These are phyloP conservation scores for Trichoderma orchidacearum DNA, from an alignment of 495 filamentous ascomycete species.

Conservation along the genomic window DNA sequence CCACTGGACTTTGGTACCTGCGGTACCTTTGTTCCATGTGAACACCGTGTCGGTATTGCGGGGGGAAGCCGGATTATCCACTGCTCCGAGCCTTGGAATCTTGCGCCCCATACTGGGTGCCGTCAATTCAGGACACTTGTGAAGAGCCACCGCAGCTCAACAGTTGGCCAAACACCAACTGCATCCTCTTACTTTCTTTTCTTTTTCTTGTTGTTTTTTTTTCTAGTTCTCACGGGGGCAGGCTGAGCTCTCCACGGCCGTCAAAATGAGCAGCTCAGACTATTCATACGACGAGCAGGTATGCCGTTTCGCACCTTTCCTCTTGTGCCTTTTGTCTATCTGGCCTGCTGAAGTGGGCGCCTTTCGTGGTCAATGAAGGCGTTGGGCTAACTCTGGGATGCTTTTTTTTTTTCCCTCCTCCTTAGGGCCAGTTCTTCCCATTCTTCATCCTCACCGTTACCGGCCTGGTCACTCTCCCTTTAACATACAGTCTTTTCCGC, in stretches of 20 bases:
- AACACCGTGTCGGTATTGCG: background rate
- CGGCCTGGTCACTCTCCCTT: conserved; percentile 74
- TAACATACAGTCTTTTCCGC: conserved; percentile 75
- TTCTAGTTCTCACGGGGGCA: background rate
- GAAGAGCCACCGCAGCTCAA: background rate
- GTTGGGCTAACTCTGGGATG: too few species aligned
- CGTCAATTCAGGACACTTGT: background rate
- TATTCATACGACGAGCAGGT: conserved; percentile 97
- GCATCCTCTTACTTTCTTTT: background rate
- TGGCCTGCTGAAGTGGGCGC: too few species aligned
- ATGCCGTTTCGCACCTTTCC: too few species aligned
- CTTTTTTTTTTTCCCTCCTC: background rate
- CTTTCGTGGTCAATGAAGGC: too few species aligned
- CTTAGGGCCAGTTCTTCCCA: conserved; percentile 93
- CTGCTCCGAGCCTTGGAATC: background rate
- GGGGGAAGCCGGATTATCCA: background rate
- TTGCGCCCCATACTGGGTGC: background rate
- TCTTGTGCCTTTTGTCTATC: background rate
- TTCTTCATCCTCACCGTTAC: conserved; percentile 92
- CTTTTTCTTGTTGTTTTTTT: background rate
- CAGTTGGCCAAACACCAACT: background rate
- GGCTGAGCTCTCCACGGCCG: conserved; percentile 3
- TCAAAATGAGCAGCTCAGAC: conserved; percentile 72
- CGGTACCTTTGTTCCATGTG: background rate
- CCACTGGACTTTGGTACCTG: too few species aligned